Evolutionary conservation across 176 grass and related monocot species (phyloP), one percentile per base, ranked within the genome.

Genomic region (Triticum timopheevii): DNA sequence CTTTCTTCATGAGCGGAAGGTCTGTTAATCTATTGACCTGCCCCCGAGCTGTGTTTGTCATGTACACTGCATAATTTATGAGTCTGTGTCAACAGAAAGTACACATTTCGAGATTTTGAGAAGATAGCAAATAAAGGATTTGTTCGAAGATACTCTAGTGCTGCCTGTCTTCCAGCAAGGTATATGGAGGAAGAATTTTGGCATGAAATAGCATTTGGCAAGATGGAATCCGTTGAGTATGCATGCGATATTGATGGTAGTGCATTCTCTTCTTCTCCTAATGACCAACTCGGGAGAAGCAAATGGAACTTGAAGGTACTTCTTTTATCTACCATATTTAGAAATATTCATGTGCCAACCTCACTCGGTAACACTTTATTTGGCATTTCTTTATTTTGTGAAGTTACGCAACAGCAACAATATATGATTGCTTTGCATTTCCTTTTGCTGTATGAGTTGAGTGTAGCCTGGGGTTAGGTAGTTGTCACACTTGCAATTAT

Each of bases 121-220:
- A 99, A 96, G 85, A 99, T 96, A 76, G 97, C 94, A 34, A 96
- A 99, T 90, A 99, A 96, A 79, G 92, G 86, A 88, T 99, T 94
- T 87, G 74, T 90, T 80, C 87, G 94, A 85, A 94, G 94, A 89
- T 99, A 94, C 80, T 94, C 89, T 54, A 96, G 97, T 89, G 24
- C 94, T 72, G 92, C 92, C 23, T 96, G 86, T 81, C 92, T 96
- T 61, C 90, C 97, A 75, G 78, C 88, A 87, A 99, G 84, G 38
- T 96, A 94, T 80, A 83, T 99, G 76, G 97, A 99, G 90, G 94
- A 99, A 73, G 94, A 99, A 90, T 99, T 99, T 88, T 99, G 97
- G 97, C 94, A 91, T 77, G 97, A 99, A 91, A 94, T 99, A 87
- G 92, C 97, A 78, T 99, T 94, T 68, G 94, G 94, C 23, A 99